Evolutionary conservation across 257 asterid species (phyloP).

Genomic region (Avicennia marina): DNA sequence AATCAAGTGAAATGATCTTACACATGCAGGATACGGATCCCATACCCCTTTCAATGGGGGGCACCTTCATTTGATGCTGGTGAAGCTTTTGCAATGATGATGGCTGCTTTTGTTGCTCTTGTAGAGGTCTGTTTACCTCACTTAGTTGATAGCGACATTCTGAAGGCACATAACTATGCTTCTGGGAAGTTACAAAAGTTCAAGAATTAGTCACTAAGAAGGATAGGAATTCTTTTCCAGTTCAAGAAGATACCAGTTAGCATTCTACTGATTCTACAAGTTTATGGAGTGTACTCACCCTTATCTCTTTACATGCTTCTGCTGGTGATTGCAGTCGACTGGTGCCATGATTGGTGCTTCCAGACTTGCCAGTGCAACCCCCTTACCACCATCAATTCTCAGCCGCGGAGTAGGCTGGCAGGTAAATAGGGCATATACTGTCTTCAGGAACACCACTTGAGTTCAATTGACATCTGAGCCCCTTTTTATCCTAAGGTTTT

Average conservation of each 20-base stretch:
- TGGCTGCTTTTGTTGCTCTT: constrained; percentile 84
- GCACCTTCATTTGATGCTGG: constrained; percentile 92
- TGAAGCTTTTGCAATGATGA: constrained; percentile 94
- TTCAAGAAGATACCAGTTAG: too few relatives aligned
- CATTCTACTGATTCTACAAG: too few relatives aligned
- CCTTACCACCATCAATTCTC: constrained; percentile 54
- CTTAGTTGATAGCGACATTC: too few relatives aligned
- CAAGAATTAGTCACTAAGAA: too few relatives aligned
- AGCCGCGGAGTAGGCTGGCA: constrained; percentile 67
- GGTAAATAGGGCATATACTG: constrained; percentile 19
- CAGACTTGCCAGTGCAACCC: constrained; percentile 48
- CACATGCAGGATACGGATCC: constrained; percentile 63
- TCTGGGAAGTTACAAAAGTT: too few relatives aligned
- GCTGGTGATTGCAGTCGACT: constrained; percentile 34
- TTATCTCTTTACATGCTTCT: background rate
- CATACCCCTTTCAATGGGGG: constrained; percentile 95
- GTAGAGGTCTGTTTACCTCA: constrained; percentile 53
- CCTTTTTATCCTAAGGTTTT: too few relatives aligned
- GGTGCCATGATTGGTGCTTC: constrained; percentile 45
- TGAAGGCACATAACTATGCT: too few relatives aligned
- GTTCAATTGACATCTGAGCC: too few relatives aligned
- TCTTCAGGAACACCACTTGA: too few relatives aligned
- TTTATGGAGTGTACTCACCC: too few relatives aligned
- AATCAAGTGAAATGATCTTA: background rate
- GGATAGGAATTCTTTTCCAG: too few relatives aligned